Evolutionary conservation across 805 yeast species (phyloP).

Genomic region (Schizosaccharomyces cryophilus): DNA sequence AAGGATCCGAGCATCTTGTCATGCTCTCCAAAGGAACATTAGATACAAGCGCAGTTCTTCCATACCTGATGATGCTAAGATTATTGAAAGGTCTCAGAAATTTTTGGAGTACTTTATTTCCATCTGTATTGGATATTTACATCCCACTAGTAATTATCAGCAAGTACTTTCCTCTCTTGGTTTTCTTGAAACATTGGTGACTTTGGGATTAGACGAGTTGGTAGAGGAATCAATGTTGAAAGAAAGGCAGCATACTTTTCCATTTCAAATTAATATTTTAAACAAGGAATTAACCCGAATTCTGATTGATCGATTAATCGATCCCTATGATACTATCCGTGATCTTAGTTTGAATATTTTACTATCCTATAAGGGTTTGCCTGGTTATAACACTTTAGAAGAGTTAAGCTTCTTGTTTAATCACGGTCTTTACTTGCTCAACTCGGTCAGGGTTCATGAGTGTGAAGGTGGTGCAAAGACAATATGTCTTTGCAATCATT

Average conservation of each 20-base stretch:
- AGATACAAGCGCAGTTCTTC: not conserved
- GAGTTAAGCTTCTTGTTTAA: conserved; percentile 8
- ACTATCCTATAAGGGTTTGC: not conserved
- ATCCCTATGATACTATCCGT: conserved; percentile 61
- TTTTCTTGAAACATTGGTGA: conserved; percentile 22
- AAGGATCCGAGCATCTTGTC: not conserved
- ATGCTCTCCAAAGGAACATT: not conserved
- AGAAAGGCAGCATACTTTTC: conserved; percentile 24
- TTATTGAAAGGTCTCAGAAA: not conserved
- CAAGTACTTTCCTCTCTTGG: conserved; percentile 25
- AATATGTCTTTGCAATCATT: conserved; percentile 25
- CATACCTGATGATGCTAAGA: not conserved
- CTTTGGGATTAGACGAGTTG: conserved; percentile 31
- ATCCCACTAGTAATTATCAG: conserved; percentile 35
- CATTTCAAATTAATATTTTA: conserved; percentile 24
- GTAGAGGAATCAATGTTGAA: conserved; percentile 18
- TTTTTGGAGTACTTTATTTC: not conserved
- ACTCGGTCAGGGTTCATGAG: conserved; percentile 26
- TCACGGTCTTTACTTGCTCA: conserved; percentile 11
- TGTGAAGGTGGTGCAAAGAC: conserved; percentile 63
- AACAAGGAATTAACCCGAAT: conserved; percentile 20
- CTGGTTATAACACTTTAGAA: not conserved
- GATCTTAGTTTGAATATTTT: not conserved
- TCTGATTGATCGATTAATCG: conserved; percentile 36
- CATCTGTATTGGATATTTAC: not conserved